These are phyloP conservation scores for Colletotrichum truncatum DNA, from an alignment of 2,329 filamentous ascomycete species.

Conservation along the genomic window DNA sequence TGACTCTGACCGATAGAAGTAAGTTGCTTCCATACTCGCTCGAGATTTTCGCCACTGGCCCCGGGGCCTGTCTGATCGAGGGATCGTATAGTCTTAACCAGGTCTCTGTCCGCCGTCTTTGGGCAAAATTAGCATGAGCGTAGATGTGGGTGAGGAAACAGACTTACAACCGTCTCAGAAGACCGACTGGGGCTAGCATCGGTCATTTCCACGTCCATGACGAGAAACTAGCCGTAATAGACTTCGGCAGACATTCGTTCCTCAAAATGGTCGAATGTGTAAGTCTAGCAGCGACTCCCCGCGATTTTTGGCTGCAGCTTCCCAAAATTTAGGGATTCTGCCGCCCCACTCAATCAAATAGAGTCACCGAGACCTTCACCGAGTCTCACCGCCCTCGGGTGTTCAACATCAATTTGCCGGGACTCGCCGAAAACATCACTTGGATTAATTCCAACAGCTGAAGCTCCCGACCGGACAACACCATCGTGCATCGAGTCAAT, in stretches of 20 bases:
- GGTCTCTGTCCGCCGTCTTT: slow-evolving; percentile 40
- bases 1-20: slow-evolving; percentile 48
- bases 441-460: slow-evolving; percentile 23
- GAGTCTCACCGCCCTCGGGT: slow-evolving; percentile 54
- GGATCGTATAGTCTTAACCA: slow-evolving; percentile 63
- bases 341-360: slow-evolving; percentile 40
- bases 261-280: not conserved
- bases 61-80: slow-evolving; percentile 62
- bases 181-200: not conserved
- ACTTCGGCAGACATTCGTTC: not conserved
- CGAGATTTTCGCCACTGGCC: slow-evolving; percentile 55
- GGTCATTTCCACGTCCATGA: slow-evolving; percentile 29
- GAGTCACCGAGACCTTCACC: slow-evolving; percentile 17
- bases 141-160: not conserved
- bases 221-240: not conserved
- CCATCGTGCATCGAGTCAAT: slow-evolving; percentile 27
- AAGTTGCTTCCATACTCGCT: slow-evolving; percentile 59
- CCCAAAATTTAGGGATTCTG: slow-evolving; percentile 59
- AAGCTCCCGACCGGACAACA: slow-evolving; percentile 24
- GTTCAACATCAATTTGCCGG: slow-evolving; percentile 45
- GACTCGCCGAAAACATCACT: slow-evolving; percentile 35
- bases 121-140: not conserved
- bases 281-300: slow-evolving; percentile 1
- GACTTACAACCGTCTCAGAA: slow-evolving; percentile 21
- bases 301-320: slow-evolving; percentile 22